Evolutionary conservation across 306 rosid genomes (phyloP), one percentile per base, ranked within the genome.

Genomic region (Rubus parviflorus): DNA sequence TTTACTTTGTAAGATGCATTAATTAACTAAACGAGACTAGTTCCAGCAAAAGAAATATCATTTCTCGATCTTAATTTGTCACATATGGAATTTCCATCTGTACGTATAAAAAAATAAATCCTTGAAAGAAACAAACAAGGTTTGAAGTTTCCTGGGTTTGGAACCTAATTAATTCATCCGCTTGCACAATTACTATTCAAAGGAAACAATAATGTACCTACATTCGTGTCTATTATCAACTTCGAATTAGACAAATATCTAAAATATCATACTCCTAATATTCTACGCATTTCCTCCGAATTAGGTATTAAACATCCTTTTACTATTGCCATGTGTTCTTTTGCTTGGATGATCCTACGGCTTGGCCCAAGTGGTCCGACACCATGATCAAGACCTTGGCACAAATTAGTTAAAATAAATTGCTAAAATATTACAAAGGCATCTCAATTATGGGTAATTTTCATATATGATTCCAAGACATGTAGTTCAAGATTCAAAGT

Each of bases 1-100:
- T 75, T 43, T 53, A 37, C 76, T 76, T 65, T 70, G 35, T 54
- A 20, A 53, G 68, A 64, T 65, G 15, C 49, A 68, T 57, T 72
- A 41, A 46, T 64, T 9, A 60, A 60, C 43, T 42, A 63, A 2
- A 17, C 11, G 15, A 3, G 10, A 62, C 11, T 35, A 62, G 45
- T 62, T 23, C 40, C 15, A 23, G 10, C 30, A 56, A n/a, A 56
- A 20, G 62, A 56, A 56, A 56, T 12, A 4, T 25, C 65, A 22
- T 1, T 52, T 58, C 37, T 13, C 15, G 41, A 61, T 17, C 8
- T 1, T 43, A 43, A 23, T 42, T n/a, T 67, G 35, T n/a, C 30
- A 67, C 37, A 20, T 43, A 14, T 42, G 8, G 49, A n/a, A 8
- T 42, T 65, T 65, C 20, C 19, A 23, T 25, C 10, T n/a, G 30